These are phyloP conservation scores for Rubia balearica DNA, from an alignment of 305 asterid genomes.

Conservation along the genomic window DNA sequence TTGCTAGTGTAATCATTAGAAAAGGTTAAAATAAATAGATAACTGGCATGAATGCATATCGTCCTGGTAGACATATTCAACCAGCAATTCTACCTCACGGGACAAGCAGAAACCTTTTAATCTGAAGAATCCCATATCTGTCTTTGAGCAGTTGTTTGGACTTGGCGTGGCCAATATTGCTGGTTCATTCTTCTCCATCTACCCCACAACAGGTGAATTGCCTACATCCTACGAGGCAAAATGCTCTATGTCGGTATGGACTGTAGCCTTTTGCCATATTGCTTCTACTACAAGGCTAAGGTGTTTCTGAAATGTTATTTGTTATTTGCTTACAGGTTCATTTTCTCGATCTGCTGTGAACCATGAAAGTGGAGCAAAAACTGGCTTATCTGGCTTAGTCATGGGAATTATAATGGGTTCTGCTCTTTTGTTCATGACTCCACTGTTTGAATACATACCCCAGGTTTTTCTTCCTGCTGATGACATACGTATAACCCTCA, in stretches of 20 bases:
- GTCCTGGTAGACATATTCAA: neutral
- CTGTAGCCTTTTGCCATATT: constrained; percentile 17
- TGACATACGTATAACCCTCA: constrained; percentile 5
- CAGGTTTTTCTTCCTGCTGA: constrained; percentile 48
- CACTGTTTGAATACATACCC: constrained; percentile 86
- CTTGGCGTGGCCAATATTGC: constrained; percentile 96
- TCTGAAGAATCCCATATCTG: constrained; percentile 19
- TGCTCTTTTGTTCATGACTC: constrained; percentile 91
- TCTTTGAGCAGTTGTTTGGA: constrained; percentile 75
- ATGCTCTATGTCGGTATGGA: constrained; percentile 13
- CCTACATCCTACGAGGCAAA: constrained; percentile 13
- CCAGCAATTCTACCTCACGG: neutral
- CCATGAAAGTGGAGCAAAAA: constrained; percentile 99
- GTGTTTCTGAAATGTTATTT: constrained; percentile 18
- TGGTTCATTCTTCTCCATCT: constrained; percentile 89
- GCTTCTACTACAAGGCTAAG: neutral
- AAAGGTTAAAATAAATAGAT: neutral
- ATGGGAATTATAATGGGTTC: constrained; percentile 96
- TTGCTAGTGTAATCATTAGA: neutral
- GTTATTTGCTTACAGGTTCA: constrained; percentile 54
- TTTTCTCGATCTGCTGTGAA: constrained; percentile 99
- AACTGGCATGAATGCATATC: neutral
- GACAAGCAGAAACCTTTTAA: neutral
- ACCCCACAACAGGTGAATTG: constrained; percentile 90
- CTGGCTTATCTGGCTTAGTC: constrained; percentile 86